Evolutionary conservation across 2,329 filamentous ascomycete species (phyloP).

Genomic region (Meredithiella fracta): DNA sequence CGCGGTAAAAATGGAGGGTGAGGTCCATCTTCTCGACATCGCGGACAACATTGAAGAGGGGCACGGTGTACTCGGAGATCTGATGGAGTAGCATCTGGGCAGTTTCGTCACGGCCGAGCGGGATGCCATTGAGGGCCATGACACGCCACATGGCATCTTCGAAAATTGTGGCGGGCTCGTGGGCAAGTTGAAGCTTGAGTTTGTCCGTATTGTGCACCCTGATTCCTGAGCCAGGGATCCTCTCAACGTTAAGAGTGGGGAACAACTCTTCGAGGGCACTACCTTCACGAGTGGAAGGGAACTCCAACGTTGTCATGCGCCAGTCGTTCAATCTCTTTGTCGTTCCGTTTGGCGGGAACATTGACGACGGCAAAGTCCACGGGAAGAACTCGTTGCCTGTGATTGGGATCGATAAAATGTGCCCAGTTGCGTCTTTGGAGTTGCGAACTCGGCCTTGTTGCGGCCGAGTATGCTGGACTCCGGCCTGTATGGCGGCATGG

Average conservation of each 20-base stretch:
- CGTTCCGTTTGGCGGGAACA: slow-evolving; percentile 63
- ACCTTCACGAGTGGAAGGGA: slow-evolving; percentile 33
- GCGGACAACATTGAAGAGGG: slow-evolving; percentile 64
- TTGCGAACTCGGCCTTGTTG: slow-evolving; percentile 32
- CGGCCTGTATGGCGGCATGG: slow-evolving; percentile 72
- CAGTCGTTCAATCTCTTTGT: slow-evolving; percentile 57
- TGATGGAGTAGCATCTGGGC: slow-evolving; percentile 65
- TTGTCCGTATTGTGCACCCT: slow-evolving; percentile 31
- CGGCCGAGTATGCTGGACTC: slow-evolving; percentile 61
- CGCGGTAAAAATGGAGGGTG: slow-evolving; percentile 33
- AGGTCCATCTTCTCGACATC: slow-evolving; percentile 60
- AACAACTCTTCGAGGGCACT: slow-evolving; percentile 29
- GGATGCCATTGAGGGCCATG: slow-evolving; percentile 62
- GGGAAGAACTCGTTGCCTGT: slow-evolving; percentile 45
- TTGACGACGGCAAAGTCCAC: slow-evolving; percentile 67
- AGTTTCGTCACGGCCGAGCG: slow-evolving; percentile 74
- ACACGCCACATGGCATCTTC: slow-evolving; percentile 42
- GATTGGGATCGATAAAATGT: slow-evolving; percentile 29
- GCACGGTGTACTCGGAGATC: slow-evolving; percentile 60
- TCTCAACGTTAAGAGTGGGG: slow-evolving; percentile 19
- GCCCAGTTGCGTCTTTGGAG: slow-evolving; percentile 29
- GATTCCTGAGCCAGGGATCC: slow-evolving; percentile 15
- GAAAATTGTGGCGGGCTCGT: slow-evolving; percentile 32
- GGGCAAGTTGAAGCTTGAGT: slow-evolving; percentile 49
- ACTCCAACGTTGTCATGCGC: slow-evolving; percentile 52